A percentile compares a stretch with the other conserved stretches of the same genome.
Conservation (phyloP, 163 green algal genomes). For the Coccomyxa subellipsoidea region DNA sequence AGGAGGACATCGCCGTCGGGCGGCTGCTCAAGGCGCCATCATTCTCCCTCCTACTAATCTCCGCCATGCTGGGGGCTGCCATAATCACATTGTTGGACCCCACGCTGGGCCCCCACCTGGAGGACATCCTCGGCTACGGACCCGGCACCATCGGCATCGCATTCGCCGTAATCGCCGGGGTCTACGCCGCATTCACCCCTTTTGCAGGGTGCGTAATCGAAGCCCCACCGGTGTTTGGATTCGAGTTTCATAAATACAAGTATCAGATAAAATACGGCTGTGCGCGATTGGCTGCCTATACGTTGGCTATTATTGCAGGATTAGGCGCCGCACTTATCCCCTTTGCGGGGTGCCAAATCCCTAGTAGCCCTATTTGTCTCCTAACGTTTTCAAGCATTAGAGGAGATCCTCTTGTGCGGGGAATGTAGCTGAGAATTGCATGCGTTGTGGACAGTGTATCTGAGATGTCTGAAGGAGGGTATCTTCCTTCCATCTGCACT, state of each 20-base stretch:
- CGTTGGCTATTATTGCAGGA: too few relatives aligned
- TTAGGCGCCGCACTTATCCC: too few relatives aligned
- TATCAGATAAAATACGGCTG: too few relatives aligned
- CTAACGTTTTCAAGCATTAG: too few relatives aligned
- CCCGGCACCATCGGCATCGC: background rate
- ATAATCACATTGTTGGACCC: background rate
- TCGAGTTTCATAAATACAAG: background rate
- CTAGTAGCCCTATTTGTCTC: too few relatives aligned
- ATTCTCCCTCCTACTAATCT: background rate
- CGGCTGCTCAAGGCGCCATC: background rate
- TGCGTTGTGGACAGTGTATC: too few relatives aligned
- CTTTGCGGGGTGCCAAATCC: too few relatives aligned
- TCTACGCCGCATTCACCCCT: background rate
- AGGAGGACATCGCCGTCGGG: background rate
- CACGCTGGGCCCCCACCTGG: constrained; percentile 2
- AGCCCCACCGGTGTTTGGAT: background rate
- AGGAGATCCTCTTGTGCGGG: too few relatives aligned
- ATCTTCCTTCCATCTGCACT: too few relatives aligned
- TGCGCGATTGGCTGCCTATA: too few relatives aligned
- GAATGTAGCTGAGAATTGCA: too few relatives aligned
- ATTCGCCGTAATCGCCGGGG: background rate
- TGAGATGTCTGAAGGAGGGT: too few relatives aligned
- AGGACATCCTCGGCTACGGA: background rate
- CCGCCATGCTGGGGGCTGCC: background rate
- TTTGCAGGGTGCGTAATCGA: background rate